Base-by-base conservation (phyloP, 2,329 filamentous ascomycete genomes). In the Venturia carpophila region DNA sequence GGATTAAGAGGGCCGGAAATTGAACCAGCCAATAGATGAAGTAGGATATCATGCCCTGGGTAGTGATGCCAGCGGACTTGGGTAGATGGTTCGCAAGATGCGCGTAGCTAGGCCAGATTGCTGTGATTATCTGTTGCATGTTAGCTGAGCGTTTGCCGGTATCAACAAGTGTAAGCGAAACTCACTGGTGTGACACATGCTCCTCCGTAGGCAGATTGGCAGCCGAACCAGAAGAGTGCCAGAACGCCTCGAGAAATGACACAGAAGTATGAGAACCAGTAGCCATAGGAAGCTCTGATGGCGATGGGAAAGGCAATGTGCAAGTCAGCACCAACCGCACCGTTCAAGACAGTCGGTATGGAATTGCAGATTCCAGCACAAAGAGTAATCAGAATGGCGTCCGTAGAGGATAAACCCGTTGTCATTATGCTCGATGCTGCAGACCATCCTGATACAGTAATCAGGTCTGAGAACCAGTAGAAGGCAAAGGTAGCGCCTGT, bases 371-470 rank as follows among this genome's bases (percentile, higher is more conserved):
- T 65, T 10, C 71, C 70, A 41, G 73, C 73, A 42, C 76, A 61
- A 24, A 74, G 71, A 21, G 49, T 72, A 64, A 68, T 69, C 63
- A 69, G 69, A n/a, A 77, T 70, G 11, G 73, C 70, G 55, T 76
- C 73, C 66, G 69, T 73, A 72, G 74, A 79, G 5, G 76, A 78
- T 65, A 79, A 71, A 10, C 79, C 79, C 5, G 78, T 71, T 15
- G 78, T 76, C 58, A 81, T 75, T 67, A 81, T 80, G 19, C 76
- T 73, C 5, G 77, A 74, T 5, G 78, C 77, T n/a, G 74, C 75
- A 68, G 75, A 73, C 78, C 79, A 81, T 55, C 74, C 72, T 68
- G 79, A 76, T 39, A 77, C 76, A 64, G 77, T 79, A 69, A 80
- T 37, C 9, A 56, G 9, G 47, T 66, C 64, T 27, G 39, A 37